phyloP scores from a whole-genome alignment of 164 flowering plant genomes.

The Tetracentron sinense region DNA sequence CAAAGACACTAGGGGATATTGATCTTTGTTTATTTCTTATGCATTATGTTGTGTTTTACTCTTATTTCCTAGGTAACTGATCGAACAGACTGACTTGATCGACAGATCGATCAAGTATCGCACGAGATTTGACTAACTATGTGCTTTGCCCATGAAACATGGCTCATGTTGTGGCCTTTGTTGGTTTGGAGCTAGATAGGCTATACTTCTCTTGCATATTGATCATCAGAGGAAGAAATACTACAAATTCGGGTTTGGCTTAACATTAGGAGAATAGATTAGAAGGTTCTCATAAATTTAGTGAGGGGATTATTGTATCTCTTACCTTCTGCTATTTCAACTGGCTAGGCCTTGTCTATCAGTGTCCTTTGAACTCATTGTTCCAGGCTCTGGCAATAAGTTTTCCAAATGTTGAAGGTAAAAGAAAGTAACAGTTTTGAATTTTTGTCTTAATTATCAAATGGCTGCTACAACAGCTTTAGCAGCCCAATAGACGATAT shows the following conservation, averaged over 20 bases:
- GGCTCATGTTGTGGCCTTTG: background rate
- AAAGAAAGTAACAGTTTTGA: slow-evolving; percentile 11
- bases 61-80: too few species aligned
- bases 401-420: background rate
- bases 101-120: too few species aligned
- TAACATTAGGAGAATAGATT: slow-evolving; percentile 71
- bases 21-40: too few species aligned
- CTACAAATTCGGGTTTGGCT: slow-evolving; percentile 93
- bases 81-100: too few species aligned
- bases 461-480: background rate
- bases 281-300: background rate
- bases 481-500: background rate
- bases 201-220: slow-evolving; percentile 42
- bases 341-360: background rate
- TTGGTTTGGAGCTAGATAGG: slow-evolving; percentile 1
- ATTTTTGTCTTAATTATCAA: too few species aligned
- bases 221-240: slow-evolving; percentile 93
- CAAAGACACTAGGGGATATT: too few species aligned
- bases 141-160: too few species aligned
- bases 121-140: too few species aligned
- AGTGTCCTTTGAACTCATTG: slow-evolving; percentile 10
- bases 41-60: too few species aligned
- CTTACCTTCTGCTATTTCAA: slow-evolving; percentile 6
- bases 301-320: background rate
- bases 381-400: slow-evolving; percentile 1